Conservation (phyloP, 164 flowering plant species). For the Piper betle region DNA sequence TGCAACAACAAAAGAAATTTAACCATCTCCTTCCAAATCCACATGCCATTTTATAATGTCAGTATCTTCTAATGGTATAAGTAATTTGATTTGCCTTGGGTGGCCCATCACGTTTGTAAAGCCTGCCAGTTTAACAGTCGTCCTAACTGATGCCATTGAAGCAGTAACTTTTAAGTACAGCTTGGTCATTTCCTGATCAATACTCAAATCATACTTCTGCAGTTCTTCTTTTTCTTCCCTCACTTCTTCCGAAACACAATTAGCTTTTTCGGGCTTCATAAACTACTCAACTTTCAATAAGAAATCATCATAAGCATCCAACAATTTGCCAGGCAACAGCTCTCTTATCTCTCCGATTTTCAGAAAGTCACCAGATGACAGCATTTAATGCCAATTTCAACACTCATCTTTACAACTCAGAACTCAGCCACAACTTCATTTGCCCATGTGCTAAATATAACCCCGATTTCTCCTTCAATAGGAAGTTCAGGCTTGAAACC, state of each 20-base stretch:
- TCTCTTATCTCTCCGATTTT: constrained; percentile 55
- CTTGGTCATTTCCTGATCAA: constrained; percentile 66
- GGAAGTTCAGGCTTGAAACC: constrained; percentile 54
- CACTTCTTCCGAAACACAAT: constrained; percentile 38
- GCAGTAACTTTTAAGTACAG: constrained; percentile 72
- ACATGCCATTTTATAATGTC: constrained; percentile 91
- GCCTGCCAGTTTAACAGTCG: constrained; percentile 62
- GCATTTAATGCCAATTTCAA: constrained; percentile 44
- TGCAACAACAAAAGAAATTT: constrained; percentile 81
- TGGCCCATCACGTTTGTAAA: constrained; percentile 96
- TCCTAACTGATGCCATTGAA: constrained; percentile 54
- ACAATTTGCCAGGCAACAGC: constrained; percentile 67
- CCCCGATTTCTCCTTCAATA: constrained; percentile 57
- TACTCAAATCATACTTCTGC: constrained; percentile 43
- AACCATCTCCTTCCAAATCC: constrained; percentile 92
- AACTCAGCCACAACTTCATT: constrained; percentile 61
- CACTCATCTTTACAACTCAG: constrained; percentile 58
- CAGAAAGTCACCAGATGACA: constrained; percentile 68
- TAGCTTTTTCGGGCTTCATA: constrained; percentile 48
- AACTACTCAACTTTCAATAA: constrained; percentile 63
- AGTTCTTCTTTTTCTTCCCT: constrained; percentile 43
- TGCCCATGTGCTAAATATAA: constrained; percentile 62
- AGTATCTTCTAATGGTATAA: constrained; percentile 62
- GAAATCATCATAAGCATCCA: constrained; percentile 71
- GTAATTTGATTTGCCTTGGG: constrained; percentile 69